phyloP scores from a whole-genome alignment of 345 rosid species.

The Barbarea vulgaris region DNA sequence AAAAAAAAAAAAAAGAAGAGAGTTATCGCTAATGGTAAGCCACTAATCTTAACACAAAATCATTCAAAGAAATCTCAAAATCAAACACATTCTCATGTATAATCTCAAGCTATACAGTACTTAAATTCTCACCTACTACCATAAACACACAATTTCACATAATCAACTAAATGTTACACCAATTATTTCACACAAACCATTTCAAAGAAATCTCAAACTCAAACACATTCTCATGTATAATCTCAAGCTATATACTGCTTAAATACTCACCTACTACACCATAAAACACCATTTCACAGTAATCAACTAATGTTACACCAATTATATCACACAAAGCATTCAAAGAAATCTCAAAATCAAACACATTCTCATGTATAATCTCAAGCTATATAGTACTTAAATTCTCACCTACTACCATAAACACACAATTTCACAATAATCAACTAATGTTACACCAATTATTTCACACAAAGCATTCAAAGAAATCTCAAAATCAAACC shows the following conservation, averaged over 20 bases:
- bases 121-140: neutral
- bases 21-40: neutral
- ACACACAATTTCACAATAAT: neutral
- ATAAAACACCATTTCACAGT: neutral
- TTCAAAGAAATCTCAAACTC: neutral
- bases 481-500: too few species aligned
- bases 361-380: neutral
- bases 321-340: neutral
- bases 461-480: neutral
- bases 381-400: neutral
- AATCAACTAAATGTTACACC: neutral
- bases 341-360: neutral
- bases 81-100: neutral
- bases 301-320: neutral
- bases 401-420: neutral
- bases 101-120: neutral
- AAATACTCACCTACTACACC: neutral
- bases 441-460: neutral
- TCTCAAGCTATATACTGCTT: slow-evolving; percentile 8
- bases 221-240: neutral
- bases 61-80: neutral
- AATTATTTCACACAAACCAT: neutral
- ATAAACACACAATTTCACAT: neutral
- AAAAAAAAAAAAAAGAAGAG: too few species aligned
- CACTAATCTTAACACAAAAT: neutral